These are phyloP conservation scores for Starmerella scarabaei DNA, from an alignment of 805 yeast genomes.

Conservation along the genomic window DNA sequence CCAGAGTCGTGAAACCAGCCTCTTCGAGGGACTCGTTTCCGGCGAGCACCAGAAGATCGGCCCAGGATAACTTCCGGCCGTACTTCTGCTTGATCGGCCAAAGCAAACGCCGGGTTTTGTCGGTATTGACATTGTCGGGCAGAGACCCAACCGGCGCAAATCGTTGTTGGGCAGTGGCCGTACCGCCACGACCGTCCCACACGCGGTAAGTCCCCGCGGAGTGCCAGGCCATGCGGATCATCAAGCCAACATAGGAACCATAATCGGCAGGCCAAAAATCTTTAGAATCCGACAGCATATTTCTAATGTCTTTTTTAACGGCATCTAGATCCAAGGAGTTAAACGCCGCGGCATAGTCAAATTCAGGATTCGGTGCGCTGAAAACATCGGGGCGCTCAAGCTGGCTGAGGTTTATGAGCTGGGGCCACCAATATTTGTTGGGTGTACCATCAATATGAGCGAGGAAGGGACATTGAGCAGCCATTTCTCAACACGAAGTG, in stretches of 20 bases:
- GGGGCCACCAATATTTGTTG: too few species aligned
- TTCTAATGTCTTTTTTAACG: conserved; percentile 9
- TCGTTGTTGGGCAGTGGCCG: conserved; percentile 12
- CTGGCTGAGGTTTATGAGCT: too few species aligned
- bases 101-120: conserved; percentile 16
- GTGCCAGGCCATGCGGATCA: conserved; percentile 16
- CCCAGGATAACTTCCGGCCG: conserved; percentile 16
- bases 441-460: too few species aligned
- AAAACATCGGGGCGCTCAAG: too few species aligned
- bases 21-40: conserved; percentile 17
- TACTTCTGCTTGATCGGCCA: conserved; percentile 20
- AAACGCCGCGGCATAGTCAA: conserved; percentile 11
- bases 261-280: conserved; percentile 19
- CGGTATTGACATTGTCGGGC: conserved; percentile 17
- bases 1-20: conserved; percentile 13
- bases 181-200: conserved; percentile 17
- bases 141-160: conserved; percentile 14
- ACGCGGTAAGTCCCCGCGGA: conserved; percentile 18
- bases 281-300: conserved; percentile 12
- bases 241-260: conserved; percentile 14
- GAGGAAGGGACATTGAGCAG: too few species aligned
- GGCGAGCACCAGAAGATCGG: conserved; percentile 13
- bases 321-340: conserved; percentile 6
- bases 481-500: too few species aligned
- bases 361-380: conserved; percentile 2